Evolutionary conservation across 2,329 filamentous ascomycete genomes (phyloP).

Genomic region (Aureobasidium sp.): DNA sequence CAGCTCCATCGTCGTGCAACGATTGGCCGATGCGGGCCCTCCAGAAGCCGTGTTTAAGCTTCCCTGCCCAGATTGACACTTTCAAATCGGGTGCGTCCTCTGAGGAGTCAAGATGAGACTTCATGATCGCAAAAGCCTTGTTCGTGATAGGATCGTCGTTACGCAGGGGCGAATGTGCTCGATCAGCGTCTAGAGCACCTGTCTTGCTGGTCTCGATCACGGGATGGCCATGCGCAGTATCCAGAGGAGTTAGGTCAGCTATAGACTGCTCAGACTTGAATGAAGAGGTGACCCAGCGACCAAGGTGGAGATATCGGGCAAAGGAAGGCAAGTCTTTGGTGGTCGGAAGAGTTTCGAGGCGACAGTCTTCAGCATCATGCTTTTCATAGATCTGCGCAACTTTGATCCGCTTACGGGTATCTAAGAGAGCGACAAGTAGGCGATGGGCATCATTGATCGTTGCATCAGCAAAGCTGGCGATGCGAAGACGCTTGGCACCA

Average conservation of each 20-base stretch:
- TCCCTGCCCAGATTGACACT: neutral
- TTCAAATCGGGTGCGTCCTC: neutral
- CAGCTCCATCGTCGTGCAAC: neutral
- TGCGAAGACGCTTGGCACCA: neutral
- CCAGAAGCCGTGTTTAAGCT: neutral
- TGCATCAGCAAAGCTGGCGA: conserved; percentile 8
- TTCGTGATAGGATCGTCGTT: neutral
- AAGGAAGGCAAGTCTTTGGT: neutral
- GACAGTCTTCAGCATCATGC: neutral
- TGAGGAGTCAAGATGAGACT: no score
- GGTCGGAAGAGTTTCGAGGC: neutral
- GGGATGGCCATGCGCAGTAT: neutral
- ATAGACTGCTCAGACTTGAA: neutral
- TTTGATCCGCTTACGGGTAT: neutral
- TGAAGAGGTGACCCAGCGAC: neutral
- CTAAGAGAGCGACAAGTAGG: conserved; percentile 5
- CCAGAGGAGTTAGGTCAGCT: neutral
- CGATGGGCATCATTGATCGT: conserved; percentile 13
- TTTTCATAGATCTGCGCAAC: neutral
- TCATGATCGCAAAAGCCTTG: neutral
- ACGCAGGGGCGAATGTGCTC: neutral
- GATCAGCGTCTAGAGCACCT: no score
- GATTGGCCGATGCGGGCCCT: neutral
- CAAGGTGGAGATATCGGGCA: neutral
- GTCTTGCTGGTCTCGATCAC: no score